Conservation (phyloP, 176 grass and related monocot species). For the Aechmea fasciata region DNA sequence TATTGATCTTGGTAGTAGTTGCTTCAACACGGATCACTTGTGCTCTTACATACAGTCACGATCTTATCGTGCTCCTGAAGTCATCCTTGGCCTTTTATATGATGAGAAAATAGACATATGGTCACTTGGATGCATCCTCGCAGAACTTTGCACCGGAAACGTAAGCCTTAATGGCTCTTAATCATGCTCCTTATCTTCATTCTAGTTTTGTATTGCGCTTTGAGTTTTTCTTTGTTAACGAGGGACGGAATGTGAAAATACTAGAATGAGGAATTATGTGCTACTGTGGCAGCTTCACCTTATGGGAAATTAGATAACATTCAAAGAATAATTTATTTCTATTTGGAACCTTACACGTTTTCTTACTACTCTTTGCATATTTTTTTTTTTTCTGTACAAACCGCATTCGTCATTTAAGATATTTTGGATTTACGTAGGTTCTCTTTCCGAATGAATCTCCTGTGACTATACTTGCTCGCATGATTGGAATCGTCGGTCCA, state of each 20-base stretch:
- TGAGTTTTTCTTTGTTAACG: too few relatives aligned
- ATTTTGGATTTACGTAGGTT: slow-evolving; percentile 20
- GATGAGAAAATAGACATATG: slow-evolving; percentile 26
- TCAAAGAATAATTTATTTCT: too few relatives aligned
- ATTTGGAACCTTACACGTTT: too few relatives aligned
- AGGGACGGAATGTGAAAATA: too few relatives aligned
- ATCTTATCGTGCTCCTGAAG: slow-evolving; percentile 28
- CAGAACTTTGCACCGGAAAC: slow-evolving; percentile 96
- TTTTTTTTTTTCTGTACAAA: too few relatives aligned
- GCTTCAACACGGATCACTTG: slow-evolving; percentile 37
- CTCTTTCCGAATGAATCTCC: slow-evolving; percentile 98
- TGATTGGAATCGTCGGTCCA: slow-evolving; percentile 79
- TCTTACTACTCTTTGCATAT: too few relatives aligned
- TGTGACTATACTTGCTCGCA: slow-evolving; percentile 74
- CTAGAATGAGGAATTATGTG: too few relatives aligned
- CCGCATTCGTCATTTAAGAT: too few relatives aligned
- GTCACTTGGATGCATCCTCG: slow-evolving; percentile 38
- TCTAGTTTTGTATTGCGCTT: too few relatives aligned
- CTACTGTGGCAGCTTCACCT: too few relatives aligned
- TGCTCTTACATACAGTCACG: slow-evolving; percentile 21
- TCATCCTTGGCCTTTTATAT: slow-evolving; percentile 24
- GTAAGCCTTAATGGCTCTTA: slow-evolving; percentile 31
- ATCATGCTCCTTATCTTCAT: too few relatives aligned
- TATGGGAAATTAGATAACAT: too few relatives aligned
- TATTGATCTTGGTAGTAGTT: slow-evolving; percentile 44